A percentile compares a stretch with the other conserved stretches of the same genome.
These are phyloP conservation scores for Aspergillus melleus DNA, from an alignment of 2,329 filamentous ascomycete species.

Conservation along the genomic window DNA sequence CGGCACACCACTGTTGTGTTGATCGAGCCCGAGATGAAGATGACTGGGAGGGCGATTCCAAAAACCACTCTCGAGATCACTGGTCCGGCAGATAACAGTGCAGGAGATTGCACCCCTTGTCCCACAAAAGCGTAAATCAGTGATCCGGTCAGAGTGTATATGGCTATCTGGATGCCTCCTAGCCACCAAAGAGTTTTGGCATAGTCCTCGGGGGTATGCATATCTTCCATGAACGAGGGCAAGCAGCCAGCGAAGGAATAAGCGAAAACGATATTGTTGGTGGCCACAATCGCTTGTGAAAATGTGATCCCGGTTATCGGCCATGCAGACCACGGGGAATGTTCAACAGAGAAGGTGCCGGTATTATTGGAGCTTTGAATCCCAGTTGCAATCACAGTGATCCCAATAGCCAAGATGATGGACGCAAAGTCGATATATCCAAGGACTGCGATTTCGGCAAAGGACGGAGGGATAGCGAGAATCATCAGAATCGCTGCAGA, in stretches of 20 bases:
- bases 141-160: conserved; percentile 11
- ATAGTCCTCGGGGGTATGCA: conserved; percentile 12
- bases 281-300: conserved; percentile 26
- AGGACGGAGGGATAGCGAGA: conserved; percentile 33
- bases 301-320: conserved; percentile 22
- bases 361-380: conserved; percentile 20
- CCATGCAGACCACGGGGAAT: conserved; percentile 16
- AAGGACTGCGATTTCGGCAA: conserved; percentile 33
- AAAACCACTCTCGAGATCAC: conserved; percentile 9
- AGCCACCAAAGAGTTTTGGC: conserved; percentile 10
- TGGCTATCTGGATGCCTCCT: conserved; percentile 7
- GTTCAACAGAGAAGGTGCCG: conserved; percentile 16
- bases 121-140: conserved; percentile 31
- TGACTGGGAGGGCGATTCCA: conserved; percentile 10
- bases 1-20: conserved; percentile 21
- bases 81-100: conserved; percentile 25
- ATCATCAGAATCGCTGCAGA: conserved; percentile 37
- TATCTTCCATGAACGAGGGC: conserved; percentile 12
- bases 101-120: conserved; percentile 25
- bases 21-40: conserved; percentile 22
- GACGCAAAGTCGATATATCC: conserved; percentile 36
- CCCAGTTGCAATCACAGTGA: conserved; percentile 35
- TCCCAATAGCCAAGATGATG: conserved; percentile 30
- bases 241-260: conserved; percentile 38
- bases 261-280: conserved; percentile 31